A percentile compares a stretch with the other conserved stretches of the same genome.
Conservation (phyloP, 306 rosid genomes). For the Castanospermum australe region DNA sequence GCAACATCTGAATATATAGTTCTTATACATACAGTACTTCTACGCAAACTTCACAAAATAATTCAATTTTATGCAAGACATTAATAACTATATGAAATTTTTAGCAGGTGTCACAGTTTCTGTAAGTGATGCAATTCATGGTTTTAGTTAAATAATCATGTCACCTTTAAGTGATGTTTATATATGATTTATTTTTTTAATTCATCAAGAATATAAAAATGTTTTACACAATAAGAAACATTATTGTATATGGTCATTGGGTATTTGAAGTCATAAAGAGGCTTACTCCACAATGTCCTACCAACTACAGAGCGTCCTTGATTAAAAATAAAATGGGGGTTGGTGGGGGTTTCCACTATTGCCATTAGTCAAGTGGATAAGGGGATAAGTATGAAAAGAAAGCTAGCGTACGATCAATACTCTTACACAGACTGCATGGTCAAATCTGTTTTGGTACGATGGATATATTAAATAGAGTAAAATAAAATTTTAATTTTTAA, state of each 20-base stretch:
- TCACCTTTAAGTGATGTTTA: not conserved
- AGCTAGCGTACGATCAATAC: not conserved
- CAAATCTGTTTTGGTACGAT: not conserved
- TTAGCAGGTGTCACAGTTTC: not conserved
- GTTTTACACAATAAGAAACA: not conserved
- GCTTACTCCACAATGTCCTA: constrained; percentile 19
- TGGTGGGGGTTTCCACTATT: constrained; percentile 24
- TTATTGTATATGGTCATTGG: not conserved
- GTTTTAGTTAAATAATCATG: not conserved
- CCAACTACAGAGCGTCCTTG: constrained; percentile 30
- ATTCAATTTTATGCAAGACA: not conserved
- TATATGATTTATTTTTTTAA: no score
- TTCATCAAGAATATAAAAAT: not conserved
- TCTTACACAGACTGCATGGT: not conserved
- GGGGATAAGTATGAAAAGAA: not conserved
- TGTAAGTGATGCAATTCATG: not conserved
- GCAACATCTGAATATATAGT: not conserved
- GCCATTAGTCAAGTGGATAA: not conserved
- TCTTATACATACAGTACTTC: not conserved
- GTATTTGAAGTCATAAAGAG: not conserved
- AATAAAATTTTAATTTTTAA: no score
- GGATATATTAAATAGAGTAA: no score
- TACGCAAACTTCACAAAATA: not conserved
- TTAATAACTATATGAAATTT: not conserved
- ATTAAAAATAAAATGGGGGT: constrained; percentile 1